phyloP scores from a whole-genome alignment of 306 rosid species.

The Quercus aquifolioides region DNA sequence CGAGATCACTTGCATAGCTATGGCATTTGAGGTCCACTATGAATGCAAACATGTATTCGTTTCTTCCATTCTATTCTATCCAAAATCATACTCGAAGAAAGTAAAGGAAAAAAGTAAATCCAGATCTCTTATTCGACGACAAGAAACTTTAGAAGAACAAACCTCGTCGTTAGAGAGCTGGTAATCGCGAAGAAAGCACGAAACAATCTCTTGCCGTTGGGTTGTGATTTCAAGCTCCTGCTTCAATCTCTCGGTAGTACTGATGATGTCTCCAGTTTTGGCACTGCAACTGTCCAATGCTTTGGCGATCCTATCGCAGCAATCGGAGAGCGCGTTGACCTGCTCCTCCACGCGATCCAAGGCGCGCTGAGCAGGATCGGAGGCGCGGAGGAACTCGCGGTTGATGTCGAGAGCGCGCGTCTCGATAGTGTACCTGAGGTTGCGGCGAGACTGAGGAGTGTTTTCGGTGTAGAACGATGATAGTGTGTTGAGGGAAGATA shows the following conservation, averaged over 20 bases:
- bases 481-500: conserved; percentile 76
- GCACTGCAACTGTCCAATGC: conserved; percentile 75
- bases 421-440: conserved; percentile 89
- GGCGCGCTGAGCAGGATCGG: conserved; percentile 67
- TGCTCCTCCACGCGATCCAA: conserved; percentile 85
- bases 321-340: conserved; percentile 58
- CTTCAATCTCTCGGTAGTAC: conserved; percentile 90
- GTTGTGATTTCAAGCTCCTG: conserved; percentile 42
- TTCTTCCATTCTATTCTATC: too few species aligned
- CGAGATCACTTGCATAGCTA: too few species aligned
- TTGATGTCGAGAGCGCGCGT: conserved; percentile 82
- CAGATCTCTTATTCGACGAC: too few species aligned
- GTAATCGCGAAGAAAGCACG: too few species aligned
- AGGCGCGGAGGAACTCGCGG: conserved; percentile 67
- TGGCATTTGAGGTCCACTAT: too few species aligned
- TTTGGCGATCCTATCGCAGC: conserved; percentile 84
- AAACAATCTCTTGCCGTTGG: too few species aligned
- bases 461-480: conserved; percentile 83
- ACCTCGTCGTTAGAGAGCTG: too few species aligned
- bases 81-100: too few species aligned
- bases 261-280: conserved; percentile 82
- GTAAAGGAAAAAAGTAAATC: too few species aligned
- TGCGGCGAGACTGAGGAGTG: conserved; percentile 86
- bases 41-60: too few species aligned
- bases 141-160: too few species aligned